Evolutionary conservation across 2,329 filamentous ascomycete species (phyloP).

Genomic region (Laburnicola sp.): DNA sequence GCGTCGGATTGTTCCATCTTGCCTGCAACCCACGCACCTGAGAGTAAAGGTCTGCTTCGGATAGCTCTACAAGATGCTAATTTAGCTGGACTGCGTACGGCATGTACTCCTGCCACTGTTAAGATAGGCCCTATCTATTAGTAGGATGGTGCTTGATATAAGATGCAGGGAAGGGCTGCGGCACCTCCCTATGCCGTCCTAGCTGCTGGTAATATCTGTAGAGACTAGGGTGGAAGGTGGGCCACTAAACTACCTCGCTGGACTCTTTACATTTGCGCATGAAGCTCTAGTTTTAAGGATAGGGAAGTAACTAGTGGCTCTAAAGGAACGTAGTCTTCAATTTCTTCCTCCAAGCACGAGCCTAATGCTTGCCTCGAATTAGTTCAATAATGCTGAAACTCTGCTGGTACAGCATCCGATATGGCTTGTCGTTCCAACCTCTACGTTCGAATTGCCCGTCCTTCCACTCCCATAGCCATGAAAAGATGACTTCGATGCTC

Average conservation of each 20-base stretch:
- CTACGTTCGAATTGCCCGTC: neutral
- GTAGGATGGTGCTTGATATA: too few species aligned
- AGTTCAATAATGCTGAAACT: constrained; percentile 2
- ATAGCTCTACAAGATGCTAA: too few species aligned
- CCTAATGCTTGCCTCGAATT: neutral
- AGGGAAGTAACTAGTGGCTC: neutral
- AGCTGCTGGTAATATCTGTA: constrained; percentile 1
- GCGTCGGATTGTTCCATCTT: too few species aligned
- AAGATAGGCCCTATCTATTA: too few species aligned
- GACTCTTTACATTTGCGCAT: constrained; percentile 1
- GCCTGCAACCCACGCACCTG: too few species aligned
- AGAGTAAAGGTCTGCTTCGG: too few species aligned
- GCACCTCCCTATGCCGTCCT: too few species aligned
- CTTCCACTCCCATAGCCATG: constrained; percentile 1
- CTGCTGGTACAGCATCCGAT: neutral
- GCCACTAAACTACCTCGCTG: neutral
- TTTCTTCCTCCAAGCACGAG: neutral
- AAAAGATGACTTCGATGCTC: neutral
- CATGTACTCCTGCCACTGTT: too few species aligned
- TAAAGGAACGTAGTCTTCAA: neutral
- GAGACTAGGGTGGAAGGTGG: neutral
- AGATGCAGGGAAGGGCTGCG: too few species aligned
- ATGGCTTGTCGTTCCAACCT: neutral
- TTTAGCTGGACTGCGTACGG: too few species aligned
- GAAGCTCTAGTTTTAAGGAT: neutral